Evolutionary conservation across 768 basidiomycete genomes (phyloP), one percentile per base, ranked within the genome.

Genomic region (Tylopilus felleus): DNA sequence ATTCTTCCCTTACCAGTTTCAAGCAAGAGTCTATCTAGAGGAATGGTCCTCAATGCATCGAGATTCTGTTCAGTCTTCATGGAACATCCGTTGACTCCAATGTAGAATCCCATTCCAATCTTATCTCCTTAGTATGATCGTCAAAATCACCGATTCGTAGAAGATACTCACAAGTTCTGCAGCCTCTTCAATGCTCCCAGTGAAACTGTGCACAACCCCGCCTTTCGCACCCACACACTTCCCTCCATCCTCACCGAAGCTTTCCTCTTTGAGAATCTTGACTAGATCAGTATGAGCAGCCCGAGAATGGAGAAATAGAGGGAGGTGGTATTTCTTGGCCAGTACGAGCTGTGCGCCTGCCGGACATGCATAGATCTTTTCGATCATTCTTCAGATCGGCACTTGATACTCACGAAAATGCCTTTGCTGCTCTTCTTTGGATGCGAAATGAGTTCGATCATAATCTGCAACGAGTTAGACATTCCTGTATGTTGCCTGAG

Each of bases 171-270:
- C 87, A 43, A 89, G 70, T 63, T 92, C 89, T 8, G 66, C 61
- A 14, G 79, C 81, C 64, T 93, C 89, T 35, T 76, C 78, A 4
- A 63, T 62, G 0, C 77, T 78, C 5, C 91, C 91, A 0, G 90
- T 90, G 69, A 90, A 90, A 56, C 86, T 88, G 64, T 92, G 91
- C 4, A 91, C 88, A 21, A 93, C 90, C 1, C 90, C 90, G 4
- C 88, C 85, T 21, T 74, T 75, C 17, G 75, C 83, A 38, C 84
- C 88, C 52, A 80, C 72, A 27, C 65, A 69, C 55, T 65, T 68
- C 4, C 86, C 85, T 27, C 84, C 80, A 59, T 81, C 68, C 36
- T 75, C 70, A 16, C 77, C 76, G 63, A 87, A 88, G 1, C 87
- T 84, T 58, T 85, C 82, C 52, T 85, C 83, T 22, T 73, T 75